These are phyloP conservation scores for Monosporascus sp. DNA, from an alignment of 2,329 filamentous ascomycete species.

Conservation along the genomic window DNA sequence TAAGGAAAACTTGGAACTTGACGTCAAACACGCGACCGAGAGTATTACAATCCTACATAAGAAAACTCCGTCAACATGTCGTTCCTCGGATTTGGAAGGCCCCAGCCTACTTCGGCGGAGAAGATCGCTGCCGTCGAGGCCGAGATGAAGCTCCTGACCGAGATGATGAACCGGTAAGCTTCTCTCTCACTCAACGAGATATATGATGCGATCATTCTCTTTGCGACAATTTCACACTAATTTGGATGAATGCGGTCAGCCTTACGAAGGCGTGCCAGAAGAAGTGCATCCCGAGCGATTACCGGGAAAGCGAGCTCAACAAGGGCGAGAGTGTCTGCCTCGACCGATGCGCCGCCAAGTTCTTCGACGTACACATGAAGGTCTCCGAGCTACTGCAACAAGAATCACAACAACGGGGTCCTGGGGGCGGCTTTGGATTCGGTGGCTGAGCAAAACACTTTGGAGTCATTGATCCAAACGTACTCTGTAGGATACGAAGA, in stretches of 20 bases:
- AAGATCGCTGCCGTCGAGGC: constrained; percentile 96
- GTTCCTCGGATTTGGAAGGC: constrained; percentile 66
- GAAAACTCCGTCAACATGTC: constrained; percentile 50
- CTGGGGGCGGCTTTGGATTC: constrained; percentile 43
- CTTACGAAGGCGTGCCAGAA: constrained; percentile 83
- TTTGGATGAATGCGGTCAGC: constrained; percentile 36
- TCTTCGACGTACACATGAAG: constrained; percentile 98
- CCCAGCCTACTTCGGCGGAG: constrained; percentile 89
- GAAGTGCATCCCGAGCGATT: constrained; percentile 89
- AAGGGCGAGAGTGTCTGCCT: constrained; percentile 98
- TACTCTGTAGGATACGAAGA: constrained; percentile 1
- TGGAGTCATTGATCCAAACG: not conserved
- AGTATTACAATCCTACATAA: not conserved
- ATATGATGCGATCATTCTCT: not conserved
- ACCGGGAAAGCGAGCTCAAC: constrained; percentile 95
- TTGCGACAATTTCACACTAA: constrained; percentile 8
- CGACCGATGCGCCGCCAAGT: constrained; percentile 95
- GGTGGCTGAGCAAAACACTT: constrained; percentile 23
- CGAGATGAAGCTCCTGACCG: constrained; percentile 94
- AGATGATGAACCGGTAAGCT: constrained; percentile 92
- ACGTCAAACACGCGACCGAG: constrained; percentile 2
- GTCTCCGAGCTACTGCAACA: constrained; percentile 95
- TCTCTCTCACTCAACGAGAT: no score
- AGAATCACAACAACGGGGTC: constrained; percentile 66
- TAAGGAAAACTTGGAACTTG: constrained; percentile 3